Evolutionary conservation across 2,329 filamentous ascomycete species (phyloP).

Genomic region (Ascosphaera aggregata): DNA sequence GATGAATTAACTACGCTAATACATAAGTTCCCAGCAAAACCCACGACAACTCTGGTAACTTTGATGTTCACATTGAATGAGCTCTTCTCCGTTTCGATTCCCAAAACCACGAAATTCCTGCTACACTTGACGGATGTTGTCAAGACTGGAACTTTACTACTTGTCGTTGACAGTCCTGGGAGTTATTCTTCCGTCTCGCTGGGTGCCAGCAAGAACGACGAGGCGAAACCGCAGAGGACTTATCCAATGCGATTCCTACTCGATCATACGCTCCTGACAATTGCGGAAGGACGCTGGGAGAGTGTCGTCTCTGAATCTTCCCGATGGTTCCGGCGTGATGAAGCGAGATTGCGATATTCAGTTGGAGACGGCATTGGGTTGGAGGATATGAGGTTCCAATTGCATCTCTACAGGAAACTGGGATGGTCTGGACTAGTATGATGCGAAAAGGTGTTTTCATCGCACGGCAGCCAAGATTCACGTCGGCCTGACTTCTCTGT

Average conservation of each 20-base stretch:
- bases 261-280: slow-evolving; percentile 48
- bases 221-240: slow-evolving; percentile 19
- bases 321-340: slow-evolving; percentile 57
- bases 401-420: slow-evolving; percentile 49
- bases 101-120: slow-evolving; percentile 55
- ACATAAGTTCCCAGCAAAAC: slow-evolving; percentile 1
- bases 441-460: too few species aligned
- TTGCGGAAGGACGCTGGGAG: slow-evolving; percentile 37
- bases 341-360: slow-evolving; percentile 43
- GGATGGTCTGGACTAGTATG: too few species aligned
- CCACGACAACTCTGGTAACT: slow-evolving; percentile 38
- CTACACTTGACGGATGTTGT: slow-evolving; percentile 39
- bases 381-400: slow-evolving; percentile 89
- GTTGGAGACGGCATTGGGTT: slow-evolving; percentile 69
- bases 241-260: slow-evolving; percentile 93
- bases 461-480: too few species aligned
- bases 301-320: slow-evolving; percentile 56
- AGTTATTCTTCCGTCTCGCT: slow-evolving; percentile 70
- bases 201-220: slow-evolving; percentile 17
- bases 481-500: too few species aligned
- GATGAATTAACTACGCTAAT: slow-evolving; percentile 17
- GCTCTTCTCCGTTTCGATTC: slow-evolving; percentile 57
- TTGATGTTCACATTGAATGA: slow-evolving; percentile 92
- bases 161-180: slow-evolving; percentile 82
- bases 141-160: slow-evolving; percentile 38